phyloP scores from a whole-genome alignment of 176 grass and related monocot species.

The Cenchrus purpureus region DNA sequence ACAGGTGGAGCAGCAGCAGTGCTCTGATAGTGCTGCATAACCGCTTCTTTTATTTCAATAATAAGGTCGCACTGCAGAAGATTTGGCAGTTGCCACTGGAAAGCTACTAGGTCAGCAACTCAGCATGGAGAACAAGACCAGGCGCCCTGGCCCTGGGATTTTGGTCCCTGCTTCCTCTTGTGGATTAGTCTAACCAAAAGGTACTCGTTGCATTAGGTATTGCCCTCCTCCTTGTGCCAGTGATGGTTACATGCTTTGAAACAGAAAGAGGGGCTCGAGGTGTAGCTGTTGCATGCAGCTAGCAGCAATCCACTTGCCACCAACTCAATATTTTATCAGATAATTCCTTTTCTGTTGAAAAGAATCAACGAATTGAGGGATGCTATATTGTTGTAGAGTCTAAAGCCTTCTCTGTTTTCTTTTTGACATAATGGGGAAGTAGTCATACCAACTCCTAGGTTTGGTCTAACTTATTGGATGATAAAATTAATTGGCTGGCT shows the following conservation, averaged over 20 bases:
- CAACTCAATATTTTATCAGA: conserved; percentile 4
- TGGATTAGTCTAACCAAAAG: conserved; percentile 30
- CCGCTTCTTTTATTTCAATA: not conserved
- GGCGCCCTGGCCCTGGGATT: not conserved
- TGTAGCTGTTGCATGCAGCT: conserved; percentile 24
- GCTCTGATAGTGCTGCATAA: conserved; percentile 15
- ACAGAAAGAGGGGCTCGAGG: conserved; percentile 38
- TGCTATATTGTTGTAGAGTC: not conserved
- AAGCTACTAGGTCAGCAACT: not conserved
- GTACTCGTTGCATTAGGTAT: not conserved
- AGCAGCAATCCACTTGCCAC: conserved; percentile 23
- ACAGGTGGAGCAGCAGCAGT: not conserved
- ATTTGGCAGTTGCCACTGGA: conserved; percentile 30
- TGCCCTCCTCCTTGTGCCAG: not conserved
- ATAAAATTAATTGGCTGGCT: not conserved
- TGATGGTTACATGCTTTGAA: not conserved
- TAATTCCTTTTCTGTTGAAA: not conserved
- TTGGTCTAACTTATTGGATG: not conserved
- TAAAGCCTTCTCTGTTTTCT: not conserved
- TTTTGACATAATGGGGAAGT: not conserved
- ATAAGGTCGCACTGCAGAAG: not conserved
- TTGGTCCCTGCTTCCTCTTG: conserved; percentile 11
- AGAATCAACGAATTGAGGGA: not conserved
- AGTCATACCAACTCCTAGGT: conserved; percentile 31
- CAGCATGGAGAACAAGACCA: not conserved